Evolutionary conservation across 108 stramenopile species (phyloP).

Genomic region (Nitzschia sp.): DNA sequence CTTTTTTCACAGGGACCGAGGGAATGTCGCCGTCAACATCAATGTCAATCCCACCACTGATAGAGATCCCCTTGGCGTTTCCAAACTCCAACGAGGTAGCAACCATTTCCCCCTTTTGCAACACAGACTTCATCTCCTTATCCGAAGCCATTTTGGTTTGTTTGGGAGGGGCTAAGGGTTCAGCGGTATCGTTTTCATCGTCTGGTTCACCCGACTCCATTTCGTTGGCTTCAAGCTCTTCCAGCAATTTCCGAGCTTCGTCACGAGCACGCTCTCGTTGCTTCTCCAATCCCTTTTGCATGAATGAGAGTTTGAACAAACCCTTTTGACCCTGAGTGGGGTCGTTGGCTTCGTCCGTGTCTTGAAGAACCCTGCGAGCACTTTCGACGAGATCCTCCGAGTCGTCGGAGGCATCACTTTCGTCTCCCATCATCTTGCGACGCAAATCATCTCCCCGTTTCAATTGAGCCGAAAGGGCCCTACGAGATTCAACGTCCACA

Average conservation of each 20-base stretch:
- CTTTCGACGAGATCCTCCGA: slow-evolving; percentile 65
- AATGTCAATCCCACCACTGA: slow-evolving; percentile 41
- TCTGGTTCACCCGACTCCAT: slow-evolving; percentile 32
- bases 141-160: slow-evolving; percentile 58
- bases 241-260: slow-evolving; percentile 80
- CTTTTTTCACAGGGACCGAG: neutral
- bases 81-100: slow-evolving; percentile 75
- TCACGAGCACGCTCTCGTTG: slow-evolving; percentile 83
- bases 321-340: slow-evolving; percentile 60
- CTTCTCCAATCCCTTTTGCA: slow-evolving; percentile 87
- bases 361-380: slow-evolving; percentile 64
- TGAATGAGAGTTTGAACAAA: slow-evolving; percentile 90
- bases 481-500: slow-evolving; percentile 79
- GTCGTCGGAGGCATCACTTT: slow-evolving; percentile 40
- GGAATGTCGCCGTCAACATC: neutral
- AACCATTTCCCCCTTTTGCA: slow-evolving; percentile 76
- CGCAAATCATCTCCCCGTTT: slow-evolving; percentile 84
- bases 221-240: slow-evolving; percentile 89
- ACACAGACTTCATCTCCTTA: slow-evolving; percentile 62
- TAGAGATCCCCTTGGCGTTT: slow-evolving; percentile 59
- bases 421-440: slow-evolving; percentile 68
- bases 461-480: slow-evolving; percentile 85
- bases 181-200: slow-evolving; percentile 37
- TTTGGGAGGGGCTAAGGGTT: slow-evolving; percentile 24
- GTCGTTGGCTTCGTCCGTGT: slow-evolving; percentile 38